These are phyloP conservation scores for Anisodus tanguticus DNA, from an alignment of 257 asterid genomes.

Conservation along the genomic window DNA sequence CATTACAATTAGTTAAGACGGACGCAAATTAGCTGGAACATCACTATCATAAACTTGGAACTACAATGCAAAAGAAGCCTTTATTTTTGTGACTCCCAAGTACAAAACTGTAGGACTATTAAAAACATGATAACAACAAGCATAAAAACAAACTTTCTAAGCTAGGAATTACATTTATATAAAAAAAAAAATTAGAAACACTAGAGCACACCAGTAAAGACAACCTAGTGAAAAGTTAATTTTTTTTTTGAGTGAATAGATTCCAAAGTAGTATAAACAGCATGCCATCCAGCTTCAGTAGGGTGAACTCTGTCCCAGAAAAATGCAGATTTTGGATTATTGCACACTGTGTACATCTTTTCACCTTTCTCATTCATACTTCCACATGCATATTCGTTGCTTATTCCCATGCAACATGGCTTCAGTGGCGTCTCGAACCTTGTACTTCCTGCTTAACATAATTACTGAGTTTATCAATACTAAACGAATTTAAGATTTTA, in stretches of 20 bases:
- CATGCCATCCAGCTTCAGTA: conserved; percentile 87
- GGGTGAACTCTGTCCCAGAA: conserved; percentile 93
- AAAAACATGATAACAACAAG: not conserved
- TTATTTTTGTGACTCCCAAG: not conserved
- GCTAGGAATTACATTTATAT: not conserved
- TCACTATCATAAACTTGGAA: too few relatives aligned
- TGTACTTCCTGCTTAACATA: conserved; percentile 46
- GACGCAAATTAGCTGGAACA: too few relatives aligned
- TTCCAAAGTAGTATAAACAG: conserved; percentile 51
- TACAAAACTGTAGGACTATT: not conserved
- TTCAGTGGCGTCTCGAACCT: conserved; percentile 67
- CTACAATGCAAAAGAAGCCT: not conserved
- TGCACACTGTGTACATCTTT: conserved; percentile 69
- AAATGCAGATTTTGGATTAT: conserved; percentile 58
- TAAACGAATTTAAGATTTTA: too few relatives aligned
- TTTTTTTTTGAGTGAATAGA: conserved; percentile 41
- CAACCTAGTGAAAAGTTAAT: not conserved
- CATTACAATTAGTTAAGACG: too few relatives aligned
- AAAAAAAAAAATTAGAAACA: too few relatives aligned
- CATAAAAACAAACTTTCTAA: not conserved
- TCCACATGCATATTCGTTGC: conserved; percentile 55
- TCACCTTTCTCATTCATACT: conserved; percentile 55
- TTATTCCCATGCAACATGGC: conserved; percentile 76
- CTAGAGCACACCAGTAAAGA: not conserved
- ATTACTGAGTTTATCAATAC: not conserved